phyloP scores from a whole-genome alignment of 306 rosid genomes.

The Glycine tomentella region DNA sequence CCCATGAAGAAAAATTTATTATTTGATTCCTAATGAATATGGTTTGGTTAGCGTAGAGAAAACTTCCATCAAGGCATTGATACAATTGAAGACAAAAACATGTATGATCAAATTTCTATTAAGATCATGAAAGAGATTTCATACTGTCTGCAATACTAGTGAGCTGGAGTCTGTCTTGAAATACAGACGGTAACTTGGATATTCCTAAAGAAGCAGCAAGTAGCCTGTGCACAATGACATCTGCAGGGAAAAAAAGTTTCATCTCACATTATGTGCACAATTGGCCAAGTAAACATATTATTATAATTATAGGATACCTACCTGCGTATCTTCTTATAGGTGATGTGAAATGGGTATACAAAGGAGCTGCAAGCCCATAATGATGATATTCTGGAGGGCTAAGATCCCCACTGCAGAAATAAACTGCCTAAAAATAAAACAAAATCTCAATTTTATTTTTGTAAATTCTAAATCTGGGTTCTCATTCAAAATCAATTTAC shows the following conservation, averaged over 20 bases:
- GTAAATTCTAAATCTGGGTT: constrained; percentile 31
- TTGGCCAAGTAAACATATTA: constrained; percentile 34
- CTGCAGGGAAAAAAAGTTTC: constrained; percentile 56
- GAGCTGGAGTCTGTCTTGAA: constrained; percentile 81
- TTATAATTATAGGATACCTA: constrained; percentile 35
- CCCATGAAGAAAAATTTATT: constrained; percentile 13
- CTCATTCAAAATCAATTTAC: constrained; percentile 56
- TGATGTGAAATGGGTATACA: constrained; percentile 97
- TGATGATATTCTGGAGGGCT: constrained; percentile 93
- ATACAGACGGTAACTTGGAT: constrained; percentile 72
- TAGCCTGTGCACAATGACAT: constrained; percentile 93
- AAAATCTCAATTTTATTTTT: constrained; percentile 34
- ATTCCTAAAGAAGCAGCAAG: constrained; percentile 95
- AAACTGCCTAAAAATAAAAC: constrained; percentile 73
- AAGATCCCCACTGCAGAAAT: constrained; percentile 96
- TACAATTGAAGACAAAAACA: constrained; percentile 6
- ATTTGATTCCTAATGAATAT: constrained; percentile 17
- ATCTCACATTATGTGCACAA: constrained; percentile 35
- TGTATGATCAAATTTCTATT: constrained; percentile 22
- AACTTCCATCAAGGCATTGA: constrained; percentile 1
- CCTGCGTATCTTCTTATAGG: constrained; percentile 99
- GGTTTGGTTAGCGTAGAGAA: constrained; percentile 8
- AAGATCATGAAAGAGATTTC: constrained; percentile 48
- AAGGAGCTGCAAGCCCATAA: constrained; percentile 93
- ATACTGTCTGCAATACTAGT: constrained; percentile 88